Conservation (phyloP, 352 stramenopile species). For the Globisporangium alternatum region DNA sequence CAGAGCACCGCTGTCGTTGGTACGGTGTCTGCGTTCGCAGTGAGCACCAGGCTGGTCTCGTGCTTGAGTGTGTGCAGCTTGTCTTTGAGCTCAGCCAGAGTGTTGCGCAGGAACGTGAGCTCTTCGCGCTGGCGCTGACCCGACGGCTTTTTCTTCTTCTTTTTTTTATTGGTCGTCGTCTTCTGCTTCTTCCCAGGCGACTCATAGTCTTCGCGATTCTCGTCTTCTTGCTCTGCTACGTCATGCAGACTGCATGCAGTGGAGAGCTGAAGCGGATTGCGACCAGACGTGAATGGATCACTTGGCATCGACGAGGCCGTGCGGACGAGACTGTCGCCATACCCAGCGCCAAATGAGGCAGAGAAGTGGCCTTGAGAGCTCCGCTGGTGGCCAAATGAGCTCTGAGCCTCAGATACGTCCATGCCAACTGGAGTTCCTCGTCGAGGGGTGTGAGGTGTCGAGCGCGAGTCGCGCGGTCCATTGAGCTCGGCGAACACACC, state of each 20-base stretch:
- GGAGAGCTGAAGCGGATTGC: neutral
- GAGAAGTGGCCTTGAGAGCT: neutral
- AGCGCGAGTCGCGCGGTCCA: neutral
- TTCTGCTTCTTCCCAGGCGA: neutral
- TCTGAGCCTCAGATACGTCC: neutral
- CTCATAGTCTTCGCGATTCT: neutral
- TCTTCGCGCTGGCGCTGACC: conserved; percentile 9
- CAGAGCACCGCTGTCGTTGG: neutral
- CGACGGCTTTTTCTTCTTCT: conserved; percentile 2
- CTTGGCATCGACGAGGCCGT: neutral
- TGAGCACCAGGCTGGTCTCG: neutral
- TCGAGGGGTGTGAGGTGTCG: neutral
- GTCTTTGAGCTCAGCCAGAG: neutral
- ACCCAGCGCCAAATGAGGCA: no score
- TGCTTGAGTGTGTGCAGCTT: neutral
- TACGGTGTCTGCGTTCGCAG: neutral
- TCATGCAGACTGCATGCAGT: neutral
- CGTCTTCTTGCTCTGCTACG: neutral
- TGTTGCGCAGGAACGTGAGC: conserved; percentile 2
- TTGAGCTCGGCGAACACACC: neutral
- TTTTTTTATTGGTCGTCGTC: neutral
- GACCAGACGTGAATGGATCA: no score
- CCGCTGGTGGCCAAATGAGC: neutral
- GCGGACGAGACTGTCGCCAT: neutral
- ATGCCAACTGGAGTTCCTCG: neutral